These are phyloP conservation scores for Saccharomycopsis selenospora DNA, from an alignment of 805 yeast genomes.

Conservation along the genomic window DNA sequence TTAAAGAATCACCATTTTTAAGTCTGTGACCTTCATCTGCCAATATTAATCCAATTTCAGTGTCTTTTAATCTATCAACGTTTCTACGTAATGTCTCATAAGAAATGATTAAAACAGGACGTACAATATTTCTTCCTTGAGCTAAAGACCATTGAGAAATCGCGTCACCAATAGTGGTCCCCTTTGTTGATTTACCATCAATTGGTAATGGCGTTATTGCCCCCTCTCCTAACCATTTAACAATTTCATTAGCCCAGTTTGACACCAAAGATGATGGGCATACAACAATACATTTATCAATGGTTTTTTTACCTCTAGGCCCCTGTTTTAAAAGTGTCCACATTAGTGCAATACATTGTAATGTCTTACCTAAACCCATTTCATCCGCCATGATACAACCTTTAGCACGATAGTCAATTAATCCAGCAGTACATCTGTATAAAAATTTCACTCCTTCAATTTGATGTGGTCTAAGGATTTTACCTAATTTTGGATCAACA, in stretches of 20 bases:
- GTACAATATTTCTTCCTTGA: constrained; percentile 76
- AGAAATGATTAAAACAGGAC: constrained; percentile 90
- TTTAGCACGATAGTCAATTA: constrained; percentile 72
- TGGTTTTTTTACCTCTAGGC: constrained; percentile 73
- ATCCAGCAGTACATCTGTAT: constrained; percentile 85
- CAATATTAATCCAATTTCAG: constrained; percentile 78
- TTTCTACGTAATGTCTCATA: constrained; percentile 90
- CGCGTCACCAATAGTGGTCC: constrained; percentile 59
- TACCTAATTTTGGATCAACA: constrained; percentile 80
- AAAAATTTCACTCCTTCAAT: constrained; percentile 90
- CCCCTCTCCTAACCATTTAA: constrained; percentile 95
- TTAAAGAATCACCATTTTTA: constrained; percentile 84
- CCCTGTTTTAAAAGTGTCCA: constrained; percentile 90
- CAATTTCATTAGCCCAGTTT: constrained; percentile 95
- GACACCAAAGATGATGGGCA: constrained; percentile 92
- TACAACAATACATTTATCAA: constrained; percentile 84
- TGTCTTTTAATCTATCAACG: constrained; percentile 61
- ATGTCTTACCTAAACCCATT: constrained; percentile 90
- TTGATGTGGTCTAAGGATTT: constrained; percentile 90
- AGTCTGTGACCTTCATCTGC: constrained; percentile 85
- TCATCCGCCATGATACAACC: constrained; percentile 99
- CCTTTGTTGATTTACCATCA: constrained; percentile 80
- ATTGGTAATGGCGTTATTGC: constrained; percentile 80
- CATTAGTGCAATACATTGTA: constrained; percentile 82
- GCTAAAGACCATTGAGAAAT: constrained; percentile 83